Evolutionary conservation across 768 basidiomycete species (phyloP), one percentile per base, ranked within the genome.

Genomic region (Panellus pusillus): DNA sequence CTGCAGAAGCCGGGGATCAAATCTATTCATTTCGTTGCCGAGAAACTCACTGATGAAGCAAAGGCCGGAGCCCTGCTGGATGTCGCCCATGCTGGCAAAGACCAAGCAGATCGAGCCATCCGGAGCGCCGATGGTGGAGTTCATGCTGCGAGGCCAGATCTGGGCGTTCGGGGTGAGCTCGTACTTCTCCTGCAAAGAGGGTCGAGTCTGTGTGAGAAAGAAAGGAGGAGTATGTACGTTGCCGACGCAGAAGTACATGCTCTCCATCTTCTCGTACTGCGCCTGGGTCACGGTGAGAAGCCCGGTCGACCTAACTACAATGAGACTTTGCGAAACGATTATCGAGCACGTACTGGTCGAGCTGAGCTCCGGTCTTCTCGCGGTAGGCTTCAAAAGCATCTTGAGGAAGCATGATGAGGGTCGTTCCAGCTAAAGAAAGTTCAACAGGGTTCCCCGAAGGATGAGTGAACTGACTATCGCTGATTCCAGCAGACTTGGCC

Each of bases 111-210:
- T 84, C 50, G 67, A 66, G 61, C 65, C 61, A 8, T 67, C 52
- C 27, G 68, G 64, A 40, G 83, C 85, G 55, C 84, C 83, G 19
- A 89, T 74, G 27, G 68, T 66, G 12, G 69, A 63, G 69, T 89
- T 87, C 57, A 80, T 70, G 9, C 70, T 61, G 44, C 82, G 79
- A 1, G 85, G 86, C 83, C 84, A 88, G 53, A 84, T 79, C 71
- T 89, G 86, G 4, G 82, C 85, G 62, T 86, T 83, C 32, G 79
- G 66, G 5, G 79, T 82, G 50, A 88, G 61, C 64, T 80, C 79
- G 62, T 75, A 85, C 11, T 75, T 73, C 7, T 68, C 68, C 78
- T 82, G 54, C 19, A 35, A 35, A n/a, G 11, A 8, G 14, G 32
- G 32, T 9, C 8, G 32, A 35, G 32, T 35, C 11, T 9, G 32